Conservation (phyloP, 495 filamentous ascomycete genomes). For the Trichoderma reesei region DNA sequence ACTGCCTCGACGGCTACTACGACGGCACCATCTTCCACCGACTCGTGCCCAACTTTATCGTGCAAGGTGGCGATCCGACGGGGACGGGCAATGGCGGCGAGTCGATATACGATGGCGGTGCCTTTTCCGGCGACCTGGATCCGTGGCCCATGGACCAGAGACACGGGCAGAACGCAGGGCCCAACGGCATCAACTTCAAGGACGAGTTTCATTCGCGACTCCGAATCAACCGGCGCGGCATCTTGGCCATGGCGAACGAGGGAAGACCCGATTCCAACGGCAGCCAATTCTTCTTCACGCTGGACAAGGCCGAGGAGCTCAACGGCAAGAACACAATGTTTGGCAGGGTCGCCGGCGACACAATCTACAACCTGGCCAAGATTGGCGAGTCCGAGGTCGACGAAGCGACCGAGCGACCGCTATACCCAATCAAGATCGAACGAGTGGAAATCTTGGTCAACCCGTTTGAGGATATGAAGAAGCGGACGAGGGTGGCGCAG, state of each 20-base stretch:
- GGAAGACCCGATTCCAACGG: conserved; percentile 69
- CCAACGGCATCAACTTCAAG: conserved; percentile 52
- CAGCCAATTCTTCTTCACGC: conserved; percentile 94
- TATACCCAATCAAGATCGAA: conserved; percentile 78
- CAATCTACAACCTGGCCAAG: conserved; percentile 88
- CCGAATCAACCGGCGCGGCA: conserved; percentile 83
- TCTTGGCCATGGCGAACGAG: conserved; percentile 88
- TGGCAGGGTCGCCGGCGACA: conserved; percentile 84
- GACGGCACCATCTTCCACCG: conserved; percentile 87
- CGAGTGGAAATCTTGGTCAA: conserved; percentile 79
- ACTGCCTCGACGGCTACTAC: conserved; percentile 91
- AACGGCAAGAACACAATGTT: conserved; percentile 88
- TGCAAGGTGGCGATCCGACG: conserved; percentile 83
- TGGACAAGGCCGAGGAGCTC: conserved; percentile 73
- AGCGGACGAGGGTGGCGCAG: conserved; percentile 44
- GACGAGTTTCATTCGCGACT: conserved; percentile 89
- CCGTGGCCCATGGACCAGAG: conserved; percentile 54
- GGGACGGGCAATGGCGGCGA: conserved; percentile 85
- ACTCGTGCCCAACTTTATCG: conserved; percentile 78
- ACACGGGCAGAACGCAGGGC: conserved; percentile 45
- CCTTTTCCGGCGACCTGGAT: conserved; percentile 54
- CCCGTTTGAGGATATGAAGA: conserved; percentile 79
- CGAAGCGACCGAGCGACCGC: conserved; percentile 70
- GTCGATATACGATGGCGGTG: conserved; percentile 78
- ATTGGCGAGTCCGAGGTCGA: conserved; percentile 80